A percentile compares a stretch with the other conserved stretches of the same genome.
These are phyloP conservation scores for Russula sp. DNA, from an alignment of 768 basidiomycete species.

Conservation along the genomic window DNA sequence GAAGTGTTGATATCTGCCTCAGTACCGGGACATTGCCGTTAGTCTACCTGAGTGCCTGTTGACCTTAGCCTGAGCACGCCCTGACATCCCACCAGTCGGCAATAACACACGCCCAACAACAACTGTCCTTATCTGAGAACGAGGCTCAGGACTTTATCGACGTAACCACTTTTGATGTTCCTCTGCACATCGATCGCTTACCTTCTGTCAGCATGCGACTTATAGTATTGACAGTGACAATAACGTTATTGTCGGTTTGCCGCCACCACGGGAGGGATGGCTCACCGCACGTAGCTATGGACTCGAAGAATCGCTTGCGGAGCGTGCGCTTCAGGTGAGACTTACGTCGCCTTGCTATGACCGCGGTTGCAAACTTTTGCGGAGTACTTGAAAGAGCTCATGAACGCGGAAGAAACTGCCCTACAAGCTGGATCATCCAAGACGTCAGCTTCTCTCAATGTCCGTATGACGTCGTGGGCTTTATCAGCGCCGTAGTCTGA, in stretches of 20 bases:
- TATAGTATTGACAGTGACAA: conserved; percentile 22
- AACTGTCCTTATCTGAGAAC: conserved; percentile 18
- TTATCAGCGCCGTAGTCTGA: not conserved
- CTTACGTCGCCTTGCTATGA: not conserved
- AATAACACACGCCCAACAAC: conserved; percentile 18
- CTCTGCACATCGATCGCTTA: not conserved
- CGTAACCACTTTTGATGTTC: not conserved
- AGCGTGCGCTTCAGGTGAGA: conserved; percentile 17
- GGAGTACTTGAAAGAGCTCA: conserved; percentile 20
- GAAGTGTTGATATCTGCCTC: not conserved
- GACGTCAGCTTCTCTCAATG: conserved; percentile 1
- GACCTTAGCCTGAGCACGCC: not conserved
- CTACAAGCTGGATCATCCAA: not conserved
- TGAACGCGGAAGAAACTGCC: conserved; percentile 15
- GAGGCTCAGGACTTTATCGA: conserved; percentile 25
- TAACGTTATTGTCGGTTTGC: conserved; percentile 20
- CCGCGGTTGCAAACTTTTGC: not conserved
- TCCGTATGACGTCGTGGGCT: not conserved
- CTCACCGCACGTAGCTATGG: conserved; percentile 17
- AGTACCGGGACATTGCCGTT: conserved; percentile 22
- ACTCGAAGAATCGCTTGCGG: conserved; percentile 20
- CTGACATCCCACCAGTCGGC: conserved; percentile 17
- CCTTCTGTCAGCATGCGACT: conserved; percentile 15
- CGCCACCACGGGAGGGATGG: conserved; percentile 19
- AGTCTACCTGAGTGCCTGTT: not conserved